These are phyloP conservation scores for Boletus edulis DNA, from an alignment of 768 basidiomycete species.

Conservation along the genomic window DNA sequence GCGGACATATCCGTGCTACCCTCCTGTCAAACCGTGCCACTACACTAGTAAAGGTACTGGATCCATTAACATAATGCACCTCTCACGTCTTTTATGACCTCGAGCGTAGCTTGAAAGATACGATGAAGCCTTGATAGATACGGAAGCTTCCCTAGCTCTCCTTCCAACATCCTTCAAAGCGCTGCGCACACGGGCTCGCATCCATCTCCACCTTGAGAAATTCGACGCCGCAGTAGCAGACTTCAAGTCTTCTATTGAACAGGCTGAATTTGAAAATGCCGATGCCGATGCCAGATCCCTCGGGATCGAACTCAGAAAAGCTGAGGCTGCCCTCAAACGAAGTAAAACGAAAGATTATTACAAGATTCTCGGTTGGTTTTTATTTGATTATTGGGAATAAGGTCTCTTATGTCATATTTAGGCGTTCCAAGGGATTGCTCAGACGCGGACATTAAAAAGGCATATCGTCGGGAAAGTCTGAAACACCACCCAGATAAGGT, in stretches of 20 bases:
- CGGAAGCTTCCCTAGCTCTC: conserved; percentile 62
- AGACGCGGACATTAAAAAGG: conserved; percentile 84
- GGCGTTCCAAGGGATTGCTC: conserved; percentile 51
- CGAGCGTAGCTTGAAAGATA: conserved; percentile 54
- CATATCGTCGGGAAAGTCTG: conserved; percentile 81
- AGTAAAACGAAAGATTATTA: conserved; percentile 92
- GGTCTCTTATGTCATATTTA: conserved; percentile 13
- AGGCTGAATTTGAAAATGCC: conserved; percentile 60
- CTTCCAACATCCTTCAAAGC: conserved; percentile 77
- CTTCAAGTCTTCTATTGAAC: conserved; percentile 78
- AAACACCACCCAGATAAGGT: conserved; percentile 88
- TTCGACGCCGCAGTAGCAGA: conserved; percentile 71
- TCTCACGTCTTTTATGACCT: conserved; percentile 5
- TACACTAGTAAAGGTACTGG: conserved; percentile 65
- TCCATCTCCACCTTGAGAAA: conserved; percentile 69
- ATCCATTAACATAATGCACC: not conserved
- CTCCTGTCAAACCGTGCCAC: conserved; percentile 84
- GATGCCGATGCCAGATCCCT: conserved; percentile 64
- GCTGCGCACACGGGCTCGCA: conserved; percentile 80
- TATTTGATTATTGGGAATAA: not conserved
- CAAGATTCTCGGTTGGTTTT: conserved; percentile 57
- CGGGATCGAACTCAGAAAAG: conserved; percentile 69
- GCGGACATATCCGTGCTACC: conserved; percentile 78
- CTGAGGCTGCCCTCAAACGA: conserved; percentile 76
- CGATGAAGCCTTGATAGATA: conserved; percentile 70